Evolutionary conservation across 371 early-diverging fungal species (phyloP).

Genomic region (Parasitella parasitica): DNA sequence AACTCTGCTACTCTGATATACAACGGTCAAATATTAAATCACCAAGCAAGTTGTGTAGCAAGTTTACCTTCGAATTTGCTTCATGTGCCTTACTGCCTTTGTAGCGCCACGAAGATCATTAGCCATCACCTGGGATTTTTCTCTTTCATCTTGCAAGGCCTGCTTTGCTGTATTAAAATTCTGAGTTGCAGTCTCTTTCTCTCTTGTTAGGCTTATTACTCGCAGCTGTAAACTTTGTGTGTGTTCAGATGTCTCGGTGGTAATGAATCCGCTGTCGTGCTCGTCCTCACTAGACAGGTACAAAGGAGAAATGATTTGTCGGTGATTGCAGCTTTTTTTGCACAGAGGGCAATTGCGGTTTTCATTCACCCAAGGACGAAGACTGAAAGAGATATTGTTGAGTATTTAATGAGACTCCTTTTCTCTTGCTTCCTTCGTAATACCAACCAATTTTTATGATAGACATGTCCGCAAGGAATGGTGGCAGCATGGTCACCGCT

Average conservation of each 20-base stretch:
- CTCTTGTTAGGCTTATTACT: not conserved
- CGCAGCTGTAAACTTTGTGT: not conserved
- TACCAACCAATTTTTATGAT: conserved; percentile 4
- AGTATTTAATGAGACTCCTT: not conserved
- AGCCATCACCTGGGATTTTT: not conserved
- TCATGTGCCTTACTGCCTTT: not conserved
- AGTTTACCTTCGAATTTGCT: conserved; percentile 4
- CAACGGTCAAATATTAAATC: too few relatives aligned
- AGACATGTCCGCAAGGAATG: conserved; percentile 4
- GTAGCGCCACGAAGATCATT: not conserved
- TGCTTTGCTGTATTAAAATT: not conserved
- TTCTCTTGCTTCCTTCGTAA: too few relatives aligned
- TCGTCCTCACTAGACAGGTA: not conserved
- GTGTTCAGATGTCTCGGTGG: not conserved
- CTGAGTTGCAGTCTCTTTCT: not conserved
- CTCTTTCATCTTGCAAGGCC: not conserved
- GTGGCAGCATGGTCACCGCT: not conserved
- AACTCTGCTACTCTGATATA: conserved; percentile 11
- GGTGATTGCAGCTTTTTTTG: not conserved
- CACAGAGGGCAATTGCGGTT: not conserved
- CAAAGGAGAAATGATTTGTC: not conserved
- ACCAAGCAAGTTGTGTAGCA: too few relatives aligned
- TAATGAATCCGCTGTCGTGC: too few relatives aligned
- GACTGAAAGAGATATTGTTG: not conserved
- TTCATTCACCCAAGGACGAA: not conserved